A percentile compares a stretch with the other conserved stretches of the same genome.
Conservation (phyloP, 2,329 filamentous ascomycete species). For the Septoria petroselini region DNA sequence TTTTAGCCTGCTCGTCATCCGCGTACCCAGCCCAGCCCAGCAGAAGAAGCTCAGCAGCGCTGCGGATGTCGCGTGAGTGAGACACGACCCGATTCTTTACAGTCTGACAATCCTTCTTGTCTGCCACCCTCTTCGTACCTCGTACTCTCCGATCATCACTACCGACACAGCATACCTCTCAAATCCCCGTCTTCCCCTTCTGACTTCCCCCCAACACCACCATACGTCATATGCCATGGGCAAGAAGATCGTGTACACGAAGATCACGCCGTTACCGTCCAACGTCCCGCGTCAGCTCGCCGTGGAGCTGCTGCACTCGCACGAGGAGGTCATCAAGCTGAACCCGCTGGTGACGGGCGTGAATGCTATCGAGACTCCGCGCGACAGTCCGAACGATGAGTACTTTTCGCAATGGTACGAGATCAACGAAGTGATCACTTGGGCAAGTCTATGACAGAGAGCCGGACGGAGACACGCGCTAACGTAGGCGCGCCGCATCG, state of each 20-base stretch:
- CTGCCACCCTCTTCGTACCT: neutral
- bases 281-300: constrained; percentile 70
- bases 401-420: constrained; percentile 74
- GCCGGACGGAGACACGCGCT: too few species aligned
- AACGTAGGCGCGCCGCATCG: too few species aligned
- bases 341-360: constrained; percentile 66
- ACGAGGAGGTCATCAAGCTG: constrained; percentile 67
- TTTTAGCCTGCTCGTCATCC: constrained; percentile 5
- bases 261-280: constrained; percentile 66
- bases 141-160: neutral
- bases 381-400: constrained; percentile 63
- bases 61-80: neutral
- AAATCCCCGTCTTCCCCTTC: too few species aligned
- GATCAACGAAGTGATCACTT: constrained; percentile 66
- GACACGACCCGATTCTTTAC: neutral
- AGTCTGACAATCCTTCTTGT: neutral
- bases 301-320: constrained; percentile 68
- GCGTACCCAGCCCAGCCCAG: neutral
- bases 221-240: constrained; percentile 27
- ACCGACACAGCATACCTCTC: constrained; percentile 1
- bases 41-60: neutral
- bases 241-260: constrained; percentile 64
- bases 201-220: neutral
- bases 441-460: constrained; percentile 29
- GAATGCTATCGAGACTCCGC: constrained; percentile 63